A percentile compares a stretch with the other conserved stretches of the same genome.
These are phyloP conservation scores for Durusdinium trenchii DNA, from an alignment of 73 alveolate species.

Conservation along the genomic window DNA sequence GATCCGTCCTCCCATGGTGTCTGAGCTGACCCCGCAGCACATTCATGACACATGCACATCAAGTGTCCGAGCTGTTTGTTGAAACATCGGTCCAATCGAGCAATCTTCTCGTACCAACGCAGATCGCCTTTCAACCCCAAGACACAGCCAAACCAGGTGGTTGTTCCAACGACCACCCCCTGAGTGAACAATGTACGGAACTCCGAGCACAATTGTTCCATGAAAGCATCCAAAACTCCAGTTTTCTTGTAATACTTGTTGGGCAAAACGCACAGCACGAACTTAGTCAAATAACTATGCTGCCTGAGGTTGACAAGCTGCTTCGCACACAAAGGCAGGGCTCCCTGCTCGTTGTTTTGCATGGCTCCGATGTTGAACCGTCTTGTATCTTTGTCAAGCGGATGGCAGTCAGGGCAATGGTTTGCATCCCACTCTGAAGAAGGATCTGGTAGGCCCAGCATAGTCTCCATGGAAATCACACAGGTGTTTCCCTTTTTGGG, in stretches of 20 bases:
- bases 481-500: not conserved
- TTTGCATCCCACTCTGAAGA: not conserved
- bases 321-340: not conserved
- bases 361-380: not conserved
- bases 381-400: not conserved
- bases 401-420: not conserved
- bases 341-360: no score
- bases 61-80: not conserved
- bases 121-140: constrained; percentile 44
- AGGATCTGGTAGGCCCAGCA: not conserved
- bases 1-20: constrained; percentile 20
- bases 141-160: not conserved
- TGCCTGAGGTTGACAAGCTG: not conserved
- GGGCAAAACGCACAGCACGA: not conserved
- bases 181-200: not conserved
- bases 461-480: not conserved
- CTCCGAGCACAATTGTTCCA: not conserved
- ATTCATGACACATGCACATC: constrained; percentile 5
- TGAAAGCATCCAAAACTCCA: not conserved
- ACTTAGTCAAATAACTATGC: constrained; percentile 32
- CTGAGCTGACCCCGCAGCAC: not conserved
- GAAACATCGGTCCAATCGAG: not conserved
- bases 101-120: not conserved
- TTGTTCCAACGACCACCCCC: not conserved
- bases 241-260: not conserved